These are phyloP conservation scores for Fraxinus floribunda DNA, from an alignment of 305 asterid genomes.

Conservation along the genomic window DNA sequence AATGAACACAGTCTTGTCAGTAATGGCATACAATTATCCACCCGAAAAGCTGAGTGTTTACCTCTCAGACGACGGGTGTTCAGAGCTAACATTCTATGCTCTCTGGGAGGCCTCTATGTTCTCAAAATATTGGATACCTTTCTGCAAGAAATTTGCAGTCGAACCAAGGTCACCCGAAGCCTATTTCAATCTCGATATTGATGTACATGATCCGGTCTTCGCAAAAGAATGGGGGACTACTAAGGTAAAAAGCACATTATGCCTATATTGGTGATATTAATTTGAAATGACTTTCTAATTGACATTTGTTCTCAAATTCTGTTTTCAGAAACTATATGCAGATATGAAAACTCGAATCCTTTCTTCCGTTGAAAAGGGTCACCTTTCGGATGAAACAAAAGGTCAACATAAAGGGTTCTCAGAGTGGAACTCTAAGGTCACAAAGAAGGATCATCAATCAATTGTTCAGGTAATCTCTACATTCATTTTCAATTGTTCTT, in stretches of 20 bases:
- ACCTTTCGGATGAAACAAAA: conserved; percentile 3
- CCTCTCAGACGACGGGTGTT: conserved; percentile 81
- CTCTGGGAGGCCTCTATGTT: conserved; percentile 67
- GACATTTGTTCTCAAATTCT: background rate
- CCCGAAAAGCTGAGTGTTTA: conserved; percentile 55
- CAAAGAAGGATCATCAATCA: conserved; percentile 71
- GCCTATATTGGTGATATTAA: background rate
- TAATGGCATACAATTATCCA: conserved; percentile 64
- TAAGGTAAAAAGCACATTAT: too few relatives aligned
- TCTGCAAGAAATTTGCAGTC: conserved; percentile 57
- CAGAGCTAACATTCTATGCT: conserved; percentile 67
- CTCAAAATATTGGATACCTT: conserved; percentile 66
- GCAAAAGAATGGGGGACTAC: conserved; percentile 36
- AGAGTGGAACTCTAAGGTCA: conserved; percentile 51
- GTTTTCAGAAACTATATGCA: conserved; percentile 48
- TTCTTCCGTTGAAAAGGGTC: background rate
- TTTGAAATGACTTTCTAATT: background rate
- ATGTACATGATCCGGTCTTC: conserved; percentile 18
- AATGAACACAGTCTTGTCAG: conserved; percentile 61
- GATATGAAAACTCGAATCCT: conserved; percentile 36
- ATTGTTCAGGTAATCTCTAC: conserved; percentile 61
- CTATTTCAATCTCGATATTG: conserved; percentile 35
- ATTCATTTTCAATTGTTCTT: background rate
- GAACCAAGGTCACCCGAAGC: conserved; percentile 65
- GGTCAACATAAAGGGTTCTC: conserved; percentile 57